Percentiles rank a stretch among this genome's conserved stretches.
These are phyloP conservation scores for Leccinum griseonigrum DNA, from an alignment of 1,284 basidiomycete genomes.

Conservation along the genomic window DNA sequence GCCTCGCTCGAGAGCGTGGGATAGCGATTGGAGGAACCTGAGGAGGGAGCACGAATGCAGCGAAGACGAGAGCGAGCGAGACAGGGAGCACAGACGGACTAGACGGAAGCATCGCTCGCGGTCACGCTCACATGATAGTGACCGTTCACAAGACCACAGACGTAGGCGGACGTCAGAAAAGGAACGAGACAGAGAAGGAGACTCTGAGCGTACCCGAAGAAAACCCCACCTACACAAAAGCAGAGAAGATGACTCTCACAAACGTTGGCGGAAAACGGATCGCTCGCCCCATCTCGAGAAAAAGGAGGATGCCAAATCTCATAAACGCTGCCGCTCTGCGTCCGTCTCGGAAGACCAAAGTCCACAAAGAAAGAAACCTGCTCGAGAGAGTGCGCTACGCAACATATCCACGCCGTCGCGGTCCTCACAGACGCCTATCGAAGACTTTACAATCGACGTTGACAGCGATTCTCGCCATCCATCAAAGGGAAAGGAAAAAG, in stretches of 20 bases:
- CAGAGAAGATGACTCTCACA: slow-evolving; percentile 20
- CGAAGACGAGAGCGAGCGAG: slow-evolving; percentile 11
- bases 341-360: slow-evolving; percentile 15
- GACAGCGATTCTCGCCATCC: slow-evolving; percentile 12
- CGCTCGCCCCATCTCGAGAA: slow-evolving; percentile 14
- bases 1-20: slow-evolving; percentile 21
- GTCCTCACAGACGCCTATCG: slow-evolving; percentile 23
- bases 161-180: slow-evolving; percentile 16
- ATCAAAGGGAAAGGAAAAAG: slow-evolving; percentile 37
- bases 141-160: slow-evolving; percentile 18
- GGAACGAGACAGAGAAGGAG: slow-evolving; percentile 13
- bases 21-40: slow-evolving; percentile 28
- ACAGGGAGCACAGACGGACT: slow-evolving; percentile 17
- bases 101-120: slow-evolving; percentile 30
- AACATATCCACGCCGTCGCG: slow-evolving; percentile 27
- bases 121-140: slow-evolving; percentile 22
- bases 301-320: slow-evolving; percentile 1
- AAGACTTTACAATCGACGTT: slow-evolving; percentile 19
- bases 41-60: slow-evolving; percentile 20
- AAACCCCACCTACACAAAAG: slow-evolving; percentile 24
- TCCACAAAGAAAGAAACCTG: slow-evolving; percentile 4
- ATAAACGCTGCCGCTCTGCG: slow-evolving; percentile 16
- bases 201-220: slow-evolving; percentile 21
- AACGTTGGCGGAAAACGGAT: slow-evolving; percentile 23
- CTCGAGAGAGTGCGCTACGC: slow-evolving; percentile 18